These are phyloP conservation scores for Scopulariopsis brevicaulis DNA, from an alignment of 2,329 filamentous ascomycete species.

Conservation along the genomic window DNA sequence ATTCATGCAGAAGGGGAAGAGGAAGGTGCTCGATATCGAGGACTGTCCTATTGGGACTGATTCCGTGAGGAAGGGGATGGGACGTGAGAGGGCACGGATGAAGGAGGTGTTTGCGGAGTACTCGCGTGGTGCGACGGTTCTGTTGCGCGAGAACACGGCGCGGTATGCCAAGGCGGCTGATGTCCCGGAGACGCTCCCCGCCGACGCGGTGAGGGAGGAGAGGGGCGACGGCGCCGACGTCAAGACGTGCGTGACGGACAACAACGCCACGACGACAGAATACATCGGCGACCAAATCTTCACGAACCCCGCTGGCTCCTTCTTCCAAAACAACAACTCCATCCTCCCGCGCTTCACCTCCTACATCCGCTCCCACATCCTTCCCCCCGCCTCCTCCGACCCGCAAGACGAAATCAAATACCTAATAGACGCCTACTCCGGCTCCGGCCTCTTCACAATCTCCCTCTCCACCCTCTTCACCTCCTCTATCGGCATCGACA, in stretches of 20 bases:
- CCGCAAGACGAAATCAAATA: constrained; percentile 49
- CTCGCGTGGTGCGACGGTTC: constrained; percentile 72
- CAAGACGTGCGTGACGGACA: constrained; percentile 83
- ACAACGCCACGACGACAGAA: constrained; percentile 72
- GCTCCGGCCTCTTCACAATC: constrained; percentile 93
- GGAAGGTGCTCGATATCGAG: constrained; percentile 82
- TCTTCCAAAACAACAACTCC: constrained; percentile 99
- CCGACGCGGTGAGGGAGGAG: constrained; percentile 35
- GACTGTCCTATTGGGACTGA: constrained; percentile 93
- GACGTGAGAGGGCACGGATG: constrained; percentile 67
- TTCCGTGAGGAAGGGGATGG: constrained; percentile 70
- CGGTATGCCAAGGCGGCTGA: constrained; percentile 43
- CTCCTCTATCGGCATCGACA: constrained; percentile 81
- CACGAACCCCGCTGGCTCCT: constrained; percentile 82
- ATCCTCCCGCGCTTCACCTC: constrained; percentile 80
- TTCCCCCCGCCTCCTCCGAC: constrained; percentile 32
- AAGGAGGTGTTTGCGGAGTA: constrained; percentile 59
- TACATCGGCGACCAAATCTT: constrained; percentile 80
- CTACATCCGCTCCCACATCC: constrained; percentile 73
- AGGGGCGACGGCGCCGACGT: constrained; percentile 52
- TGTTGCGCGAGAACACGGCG: constrained; percentile 76
- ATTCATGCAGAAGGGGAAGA: constrained; percentile 78
- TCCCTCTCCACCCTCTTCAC: constrained; percentile 79
- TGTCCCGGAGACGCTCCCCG: constrained; percentile 13
- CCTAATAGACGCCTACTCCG: constrained; percentile 95